Evolutionary conservation across 345 rosid species (phyloP).

Genomic region (Gossypium thurberi): DNA sequence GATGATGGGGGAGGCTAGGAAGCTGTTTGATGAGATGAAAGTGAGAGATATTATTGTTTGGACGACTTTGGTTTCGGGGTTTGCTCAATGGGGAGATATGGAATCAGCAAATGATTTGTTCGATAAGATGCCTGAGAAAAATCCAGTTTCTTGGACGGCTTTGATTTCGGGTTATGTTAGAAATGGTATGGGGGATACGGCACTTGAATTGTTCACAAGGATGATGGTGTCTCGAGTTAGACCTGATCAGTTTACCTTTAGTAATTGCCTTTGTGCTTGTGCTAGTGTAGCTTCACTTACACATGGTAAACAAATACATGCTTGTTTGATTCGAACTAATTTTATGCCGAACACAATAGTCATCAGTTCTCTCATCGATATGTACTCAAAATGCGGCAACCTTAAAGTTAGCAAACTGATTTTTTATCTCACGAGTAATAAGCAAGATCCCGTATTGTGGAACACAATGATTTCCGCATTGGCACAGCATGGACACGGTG

Average conservation of each 20-base stretch:
- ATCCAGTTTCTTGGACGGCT: slow-evolving; percentile 66
- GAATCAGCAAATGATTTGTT: slow-evolving; percentile 49
- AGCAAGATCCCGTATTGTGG: slow-evolving; percentile 59
- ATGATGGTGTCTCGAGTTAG: slow-evolving; percentile 43
- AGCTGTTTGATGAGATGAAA: slow-evolving; percentile 58
- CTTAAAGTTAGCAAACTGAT: slow-evolving; percentile 41
- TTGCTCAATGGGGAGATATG: slow-evolving; percentile 58
- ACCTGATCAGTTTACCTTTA: slow-evolving; percentile 75
- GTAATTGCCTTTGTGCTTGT: slow-evolving; percentile 75
- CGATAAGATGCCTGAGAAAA: slow-evolving; percentile 56
- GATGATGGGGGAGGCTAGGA: slow-evolving; percentile 47
- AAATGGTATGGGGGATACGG: slow-evolving; percentile 41
- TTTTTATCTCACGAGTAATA: slow-evolving; percentile 35
- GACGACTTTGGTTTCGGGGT: slow-evolving; percentile 75
- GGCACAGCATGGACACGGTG: slow-evolving; percentile 67
- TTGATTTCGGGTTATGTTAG: slow-evolving; percentile 72
- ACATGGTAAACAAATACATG: slow-evolving; percentile 70
- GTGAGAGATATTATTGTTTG: slow-evolving; percentile 55
- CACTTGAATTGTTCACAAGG: slow-evolving; percentile 40
- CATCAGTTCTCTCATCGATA: slow-evolving; percentile 70
- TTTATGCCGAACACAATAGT: slow-evolving; percentile 55
- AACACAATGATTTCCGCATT: slow-evolving; percentile 78
- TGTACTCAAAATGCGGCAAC: slow-evolving; percentile 73
- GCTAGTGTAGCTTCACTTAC: slow-evolving; percentile 55
- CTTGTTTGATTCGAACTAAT: slow-evolving; percentile 42